A percentile compares a stretch with the other conserved stretches of the same genome.
Evolutionary conservation across 2,329 filamentous ascomycete genomes (phyloP).

Genomic region (Periconia sp.): DNA sequence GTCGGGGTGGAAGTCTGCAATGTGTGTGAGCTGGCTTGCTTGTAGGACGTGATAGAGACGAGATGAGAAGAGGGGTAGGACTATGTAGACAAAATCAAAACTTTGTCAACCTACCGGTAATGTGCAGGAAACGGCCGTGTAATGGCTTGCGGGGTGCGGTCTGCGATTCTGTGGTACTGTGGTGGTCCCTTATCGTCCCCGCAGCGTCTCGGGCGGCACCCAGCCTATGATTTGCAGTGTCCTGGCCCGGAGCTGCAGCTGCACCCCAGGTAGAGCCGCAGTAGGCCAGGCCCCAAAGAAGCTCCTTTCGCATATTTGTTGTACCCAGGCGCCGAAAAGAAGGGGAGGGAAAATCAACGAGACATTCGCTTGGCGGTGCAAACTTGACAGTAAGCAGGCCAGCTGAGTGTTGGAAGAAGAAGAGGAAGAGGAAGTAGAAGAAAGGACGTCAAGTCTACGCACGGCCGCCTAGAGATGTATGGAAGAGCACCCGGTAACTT

Average conservation of each 20-base stretch:
- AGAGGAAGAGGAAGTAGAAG: no score
- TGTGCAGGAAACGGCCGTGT: conserved; percentile 77
- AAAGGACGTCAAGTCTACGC: no score
- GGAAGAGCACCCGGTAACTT: no score
- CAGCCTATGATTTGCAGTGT: neutral
- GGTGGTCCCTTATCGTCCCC: conserved; percentile 8
- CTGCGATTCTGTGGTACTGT: conserved; percentile 1
- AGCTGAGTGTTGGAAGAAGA: neutral
- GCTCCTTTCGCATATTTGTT: neutral
- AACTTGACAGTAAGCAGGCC: no score
- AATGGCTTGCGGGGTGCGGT: conserved; percentile 22
- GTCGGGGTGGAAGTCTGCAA: conserved; percentile 88
- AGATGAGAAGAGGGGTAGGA: neutral
- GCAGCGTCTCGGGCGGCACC: neutral
- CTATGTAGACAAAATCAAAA: neutral
- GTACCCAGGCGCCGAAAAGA: no score
- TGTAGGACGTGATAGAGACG: conserved; percentile 5
- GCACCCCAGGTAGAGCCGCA: neutral
- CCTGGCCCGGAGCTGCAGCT: no score
- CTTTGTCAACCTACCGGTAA: conserved; percentile 66
- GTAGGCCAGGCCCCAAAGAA: neutral
- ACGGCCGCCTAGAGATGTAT: no score
- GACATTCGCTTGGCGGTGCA: no score
- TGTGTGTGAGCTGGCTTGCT: no score
- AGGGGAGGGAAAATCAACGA: no score